phyloP scores from a whole-genome alignment of 2,329 filamentous ascomycete genomes.

The Trichoderma afroharzianum region DNA sequence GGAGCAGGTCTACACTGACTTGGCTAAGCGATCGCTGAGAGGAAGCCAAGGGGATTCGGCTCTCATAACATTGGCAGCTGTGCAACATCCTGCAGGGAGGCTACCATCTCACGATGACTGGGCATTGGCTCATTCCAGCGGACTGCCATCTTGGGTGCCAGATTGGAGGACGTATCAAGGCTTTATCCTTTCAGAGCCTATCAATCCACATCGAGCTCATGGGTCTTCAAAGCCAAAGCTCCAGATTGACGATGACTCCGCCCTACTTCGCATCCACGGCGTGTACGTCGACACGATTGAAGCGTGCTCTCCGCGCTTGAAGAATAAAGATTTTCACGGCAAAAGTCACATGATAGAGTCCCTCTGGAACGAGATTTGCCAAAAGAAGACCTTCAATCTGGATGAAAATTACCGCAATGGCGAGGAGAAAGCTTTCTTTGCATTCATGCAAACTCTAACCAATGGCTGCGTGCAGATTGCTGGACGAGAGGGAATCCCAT shows the following conservation, averaged over 20 bases:
- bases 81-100: not conserved
- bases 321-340: not conserved
- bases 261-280: not conserved
- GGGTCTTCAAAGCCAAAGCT: not conserved
- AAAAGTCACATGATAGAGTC: not conserved
- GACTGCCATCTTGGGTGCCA: not conserved
- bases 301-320: not conserved
- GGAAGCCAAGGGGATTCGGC: not conserved
- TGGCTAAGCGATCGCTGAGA: not conserved
- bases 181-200: not conserved
- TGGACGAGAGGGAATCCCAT: not conserved
- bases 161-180: not conserved
- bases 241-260: not conserved
- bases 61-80: not conserved
- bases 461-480: not conserved
- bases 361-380: not conserved
- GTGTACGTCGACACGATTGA: not conserved
- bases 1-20: not conserved
- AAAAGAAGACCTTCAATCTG: not conserved
- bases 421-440: not conserved
- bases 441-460: not conserved
- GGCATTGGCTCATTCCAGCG: accelerated
- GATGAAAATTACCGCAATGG: not conserved
- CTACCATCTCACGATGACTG: not conserved
- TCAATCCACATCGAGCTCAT: not conserved